These are phyloP conservation scores for Aplosporella prunicola DNA, from an alignment of 2,329 filamentous ascomycete species.

Conservation along the genomic window DNA sequence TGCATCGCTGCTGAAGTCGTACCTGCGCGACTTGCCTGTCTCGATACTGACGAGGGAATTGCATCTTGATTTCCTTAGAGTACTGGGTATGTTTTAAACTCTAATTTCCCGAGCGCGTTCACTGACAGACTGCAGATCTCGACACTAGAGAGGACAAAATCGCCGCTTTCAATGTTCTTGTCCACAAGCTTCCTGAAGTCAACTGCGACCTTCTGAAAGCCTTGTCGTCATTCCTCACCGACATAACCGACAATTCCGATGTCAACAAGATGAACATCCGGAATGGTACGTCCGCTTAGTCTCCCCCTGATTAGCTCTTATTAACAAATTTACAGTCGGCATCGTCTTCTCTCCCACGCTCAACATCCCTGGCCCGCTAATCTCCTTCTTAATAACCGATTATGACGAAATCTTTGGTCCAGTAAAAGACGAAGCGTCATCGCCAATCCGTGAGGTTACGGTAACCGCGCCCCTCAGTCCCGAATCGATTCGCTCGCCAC, in stretches of 20 bases:
- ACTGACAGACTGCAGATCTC: slow-evolving; percentile 49
- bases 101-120: too few species aligned
- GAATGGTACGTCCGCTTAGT: slow-evolving; percentile 51
- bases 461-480: slow-evolving; percentile 36
- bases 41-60: slow-evolving; percentile 87
- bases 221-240: slow-evolving; percentile 78
- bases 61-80: slow-evolving; percentile 77
- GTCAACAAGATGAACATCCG: slow-evolving; percentile 97
- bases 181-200: slow-evolving; percentile 66
- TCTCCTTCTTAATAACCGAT: slow-evolving; percentile 87
- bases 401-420: slow-evolving; percentile 77
- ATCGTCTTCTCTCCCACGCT: slow-evolving; percentile 97
- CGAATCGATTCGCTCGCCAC: slow-evolving; percentile 54
- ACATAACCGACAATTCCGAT: slow-evolving; percentile 81
- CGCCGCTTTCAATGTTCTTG: slow-evolving; percentile 62
- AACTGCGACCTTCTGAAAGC: slow-evolving; percentile 78
- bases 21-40: slow-evolving; percentile 81
- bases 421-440: slow-evolving; percentile 47
- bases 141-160: slow-evolving; percentile 68
- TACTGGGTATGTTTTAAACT: slow-evolving; percentile 46
- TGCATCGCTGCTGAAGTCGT: slow-evolving; percentile 86
- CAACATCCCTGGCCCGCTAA: slow-evolving; percentile 90
- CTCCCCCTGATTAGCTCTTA: too few species aligned
- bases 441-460: slow-evolving; percentile 37
- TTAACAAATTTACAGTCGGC: slow-evolving; percentile 57